Conservation (phyloP, 371 early-diverging fungal species). For the Rhizomucor miehei region DNA sequence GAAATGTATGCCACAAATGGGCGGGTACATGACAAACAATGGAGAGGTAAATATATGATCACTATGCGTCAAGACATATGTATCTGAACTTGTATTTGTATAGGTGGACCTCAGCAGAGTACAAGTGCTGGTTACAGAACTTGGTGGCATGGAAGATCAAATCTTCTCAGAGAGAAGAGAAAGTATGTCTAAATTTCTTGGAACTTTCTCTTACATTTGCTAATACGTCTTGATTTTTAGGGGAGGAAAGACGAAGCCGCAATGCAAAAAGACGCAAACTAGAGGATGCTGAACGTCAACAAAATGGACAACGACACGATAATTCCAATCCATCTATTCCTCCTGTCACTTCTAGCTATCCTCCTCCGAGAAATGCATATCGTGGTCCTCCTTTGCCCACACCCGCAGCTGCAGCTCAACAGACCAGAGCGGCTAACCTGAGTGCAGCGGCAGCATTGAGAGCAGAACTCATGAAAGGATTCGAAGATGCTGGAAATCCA, state of each 20-base stretch:
- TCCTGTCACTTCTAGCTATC: slow-evolving; percentile 34
- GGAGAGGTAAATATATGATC: slow-evolving; percentile 55
- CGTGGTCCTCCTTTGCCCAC: slow-evolving; percentile 26
- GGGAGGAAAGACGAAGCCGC: slow-evolving; percentile 37
- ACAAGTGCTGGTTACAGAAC: slow-evolving; percentile 74
- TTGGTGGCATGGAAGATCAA: slow-evolving; percentile 83
- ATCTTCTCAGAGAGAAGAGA: slow-evolving; percentile 77
- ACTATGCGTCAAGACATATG: background rate
- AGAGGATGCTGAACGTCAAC: slow-evolving; percentile 38
- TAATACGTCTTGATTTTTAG: slow-evolving; percentile 6
- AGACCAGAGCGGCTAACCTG: slow-evolving; percentile 28
- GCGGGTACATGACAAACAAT: slow-evolving; percentile 84
- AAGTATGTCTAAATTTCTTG: slow-evolving; percentile 45
- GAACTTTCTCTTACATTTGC: background rate
- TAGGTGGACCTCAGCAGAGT: slow-evolving; percentile 74
- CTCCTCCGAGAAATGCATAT: slow-evolving; percentile 33
- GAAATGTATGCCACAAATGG: slow-evolving; percentile 63
- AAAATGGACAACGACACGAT: slow-evolving; percentile 24
- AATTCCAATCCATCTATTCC: slow-evolving; percentile 33
- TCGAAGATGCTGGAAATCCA: slow-evolving; percentile 18
- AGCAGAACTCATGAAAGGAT: slow-evolving; percentile 21
- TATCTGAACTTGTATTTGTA: background rate
- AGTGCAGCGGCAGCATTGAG: slow-evolving; percentile 55
- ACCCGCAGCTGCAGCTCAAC: slow-evolving; percentile 29
- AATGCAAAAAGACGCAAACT: slow-evolving; percentile 43